These are phyloP conservation scores for Gynochthodes officinalis DNA, from an alignment of 257 asterid species.

Conservation along the genomic window DNA sequence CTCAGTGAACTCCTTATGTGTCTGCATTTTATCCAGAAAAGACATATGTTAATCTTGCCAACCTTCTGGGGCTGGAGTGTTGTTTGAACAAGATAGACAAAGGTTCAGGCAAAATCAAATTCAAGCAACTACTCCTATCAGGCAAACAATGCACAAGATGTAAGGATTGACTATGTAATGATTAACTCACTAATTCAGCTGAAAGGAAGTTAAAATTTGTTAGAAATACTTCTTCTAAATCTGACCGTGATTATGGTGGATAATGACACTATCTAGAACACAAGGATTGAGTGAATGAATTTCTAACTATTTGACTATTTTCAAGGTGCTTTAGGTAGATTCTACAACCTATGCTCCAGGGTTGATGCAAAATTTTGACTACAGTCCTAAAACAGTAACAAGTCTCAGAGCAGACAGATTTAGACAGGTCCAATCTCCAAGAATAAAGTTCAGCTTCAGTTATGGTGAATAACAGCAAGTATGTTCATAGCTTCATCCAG, in stretches of 20 bases:
- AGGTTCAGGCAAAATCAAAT: background rate
- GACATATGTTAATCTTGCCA: background rate
- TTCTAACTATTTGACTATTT: background rate
- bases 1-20: conserved; percentile 76
- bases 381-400: background rate
- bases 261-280: background rate
- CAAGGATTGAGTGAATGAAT: too few species aligned
- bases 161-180: background rate
- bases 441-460: background rate
- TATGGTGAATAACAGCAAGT: background rate
- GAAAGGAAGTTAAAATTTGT: background rate
- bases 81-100: background rate
- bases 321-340: background rate
- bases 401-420: background rate
- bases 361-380: background rate
- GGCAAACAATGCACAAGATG: background rate
- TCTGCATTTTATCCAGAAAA: conserved; percentile 39
- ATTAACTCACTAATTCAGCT: background rate
- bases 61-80: background rate
- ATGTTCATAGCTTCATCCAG: background rate
- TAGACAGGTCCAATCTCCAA: background rate
- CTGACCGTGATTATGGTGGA: background rate
- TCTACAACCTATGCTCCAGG: background rate
- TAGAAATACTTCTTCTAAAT: background rate
- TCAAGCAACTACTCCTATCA: background rate